Percentiles rank a stretch among this genome's conserved stretches.
Evolutionary conservation across 768 basidiomycete genomes (phyloP).

Genomic region (Lactarius psammicola): DNA sequence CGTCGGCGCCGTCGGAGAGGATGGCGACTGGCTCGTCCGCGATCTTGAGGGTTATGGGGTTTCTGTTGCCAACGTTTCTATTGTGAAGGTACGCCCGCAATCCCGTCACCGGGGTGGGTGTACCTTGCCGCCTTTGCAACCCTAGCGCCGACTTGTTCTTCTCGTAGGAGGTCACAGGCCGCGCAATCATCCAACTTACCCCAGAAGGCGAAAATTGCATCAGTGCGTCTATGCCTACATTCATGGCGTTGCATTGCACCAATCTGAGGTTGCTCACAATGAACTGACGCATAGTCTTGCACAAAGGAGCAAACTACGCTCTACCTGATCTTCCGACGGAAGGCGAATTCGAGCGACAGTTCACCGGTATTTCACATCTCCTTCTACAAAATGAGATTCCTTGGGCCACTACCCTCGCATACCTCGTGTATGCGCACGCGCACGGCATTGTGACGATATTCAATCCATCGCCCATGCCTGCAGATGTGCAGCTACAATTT

Average conservation of each 20-base stretch:
- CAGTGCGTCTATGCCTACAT: constrained; percentile 38
- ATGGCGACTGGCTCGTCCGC: constrained; percentile 50
- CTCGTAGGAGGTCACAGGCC: constrained; percentile 50
- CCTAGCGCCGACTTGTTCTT: not conserved
- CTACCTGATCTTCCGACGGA: constrained; percentile 35
- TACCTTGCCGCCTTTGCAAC: not conserved
- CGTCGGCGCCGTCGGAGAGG: constrained; percentile 53
- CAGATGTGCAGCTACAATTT: constrained; percentile 37
- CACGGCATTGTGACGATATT: constrained; percentile 39
- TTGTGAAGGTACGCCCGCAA: constrained; percentile 38
- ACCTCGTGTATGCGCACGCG: constrained; percentile 31
- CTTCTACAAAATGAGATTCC: constrained; percentile 62
- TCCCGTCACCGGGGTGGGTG: too few species aligned
- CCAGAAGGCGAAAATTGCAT: constrained; percentile 62
- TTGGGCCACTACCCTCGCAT: constrained; percentile 41
- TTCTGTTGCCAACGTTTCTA: constrained; percentile 39
- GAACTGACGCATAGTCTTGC: constrained; percentile 44
- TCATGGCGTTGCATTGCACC: not conserved
- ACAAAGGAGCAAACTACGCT: constrained; percentile 57
- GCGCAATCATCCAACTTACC: constrained; percentile 60
- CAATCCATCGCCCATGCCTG: constrained; percentile 60
- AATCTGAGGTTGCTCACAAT: not conserved
- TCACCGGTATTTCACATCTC: constrained; percentile 46
- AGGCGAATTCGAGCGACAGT: constrained; percentile 28
- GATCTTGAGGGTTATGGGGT: constrained; percentile 43